phyloP scores from a whole-genome alignment of 345 rosid genomes.

The Hibiscus tridactylites region DNA sequence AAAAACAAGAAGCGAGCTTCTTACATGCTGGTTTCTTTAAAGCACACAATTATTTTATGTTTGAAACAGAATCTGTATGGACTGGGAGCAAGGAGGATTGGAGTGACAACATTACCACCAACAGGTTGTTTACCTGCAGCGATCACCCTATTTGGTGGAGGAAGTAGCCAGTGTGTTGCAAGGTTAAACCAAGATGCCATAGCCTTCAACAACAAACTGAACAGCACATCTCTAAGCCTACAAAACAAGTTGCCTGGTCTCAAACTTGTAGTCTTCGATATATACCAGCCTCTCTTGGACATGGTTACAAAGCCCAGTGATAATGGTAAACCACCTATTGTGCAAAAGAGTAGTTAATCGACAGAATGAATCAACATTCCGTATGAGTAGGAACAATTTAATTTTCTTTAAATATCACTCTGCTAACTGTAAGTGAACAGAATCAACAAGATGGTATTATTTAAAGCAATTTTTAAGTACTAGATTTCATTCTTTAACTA shows the following conservation, averaged over 20 bases:
- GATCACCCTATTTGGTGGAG: constrained; percentile 65
- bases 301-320: constrained; percentile 55
- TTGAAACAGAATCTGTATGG: constrained; percentile 60
- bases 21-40: not conserved
- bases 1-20: not conserved
- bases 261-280: constrained; percentile 69
- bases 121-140: constrained; percentile 88
- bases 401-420: not conserved
- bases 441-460: not conserved
- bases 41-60: constrained; percentile 18
- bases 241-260: constrained; percentile 51
- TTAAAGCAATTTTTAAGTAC: not conserved
- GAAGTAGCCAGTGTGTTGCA: constrained; percentile 62
- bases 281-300: constrained; percentile 68
- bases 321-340: constrained; percentile 39
- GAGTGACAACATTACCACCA: constrained; percentile 78
- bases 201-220: constrained; percentile 65
- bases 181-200: constrained; percentile 66
- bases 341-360: constrained; percentile 8
- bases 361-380: not conserved
- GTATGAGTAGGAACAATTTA: not conserved
- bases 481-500: constrained; percentile 1
- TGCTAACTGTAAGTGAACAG: not conserved
- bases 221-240: constrained; percentile 50
- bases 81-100: constrained; percentile 73